Evolutionary conservation across 2,329 filamentous ascomycete species (phyloP), one percentile per base, ranked within the genome.

Genomic region (Xylariomycetidae sp.): DNA sequence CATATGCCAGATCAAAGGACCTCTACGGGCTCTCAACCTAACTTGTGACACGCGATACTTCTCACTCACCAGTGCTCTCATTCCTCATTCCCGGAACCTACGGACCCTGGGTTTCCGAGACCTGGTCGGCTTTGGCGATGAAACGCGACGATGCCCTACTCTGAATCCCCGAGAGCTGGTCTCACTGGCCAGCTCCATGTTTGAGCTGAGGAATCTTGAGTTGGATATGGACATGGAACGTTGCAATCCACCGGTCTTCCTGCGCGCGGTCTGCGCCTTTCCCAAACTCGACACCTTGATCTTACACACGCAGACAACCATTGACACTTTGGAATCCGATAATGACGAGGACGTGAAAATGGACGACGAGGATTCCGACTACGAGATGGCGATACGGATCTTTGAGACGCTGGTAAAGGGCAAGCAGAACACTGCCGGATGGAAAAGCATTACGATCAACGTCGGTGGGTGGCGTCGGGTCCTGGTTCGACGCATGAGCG

Each of bases 381-480:
- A 50, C 34, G 53, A 63, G 12, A 54, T 56, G 4, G 58, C 58
- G 2, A 49, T 59, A 43, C 37, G 49, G 17, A 58, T 48, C 1
- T 54, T 68, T 24, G 41, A 42, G 7, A 38, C 49, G 7, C 48
- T 69, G n/a, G 27, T 59, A 4, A 43, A 48, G 6, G 44, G 44
- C 19, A 59, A 58, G 39, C 42, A 42, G 17, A 43, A 43, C 10
- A 25, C 19, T 8, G 29, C 35, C 2, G 31, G 38, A 7, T 70
- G 63, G 64, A 57, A 49, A 30, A 49, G 48, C 19, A 57, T 70
- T 32, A 62, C 58, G n/a, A 52, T 71, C 36, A 70, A 68, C 19
- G 60, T 70, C 2, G 68, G 67, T 5, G 67, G 65, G 6, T 70
- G 67, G 67, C 58, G 57, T 27, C 59, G 54, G 9, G 54, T 63